Evolutionary conservation across 768 basidiomycete species (phyloP), one percentile per base, ranked within the genome.

Genomic region (Macrolepiota fuliginosa): DNA sequence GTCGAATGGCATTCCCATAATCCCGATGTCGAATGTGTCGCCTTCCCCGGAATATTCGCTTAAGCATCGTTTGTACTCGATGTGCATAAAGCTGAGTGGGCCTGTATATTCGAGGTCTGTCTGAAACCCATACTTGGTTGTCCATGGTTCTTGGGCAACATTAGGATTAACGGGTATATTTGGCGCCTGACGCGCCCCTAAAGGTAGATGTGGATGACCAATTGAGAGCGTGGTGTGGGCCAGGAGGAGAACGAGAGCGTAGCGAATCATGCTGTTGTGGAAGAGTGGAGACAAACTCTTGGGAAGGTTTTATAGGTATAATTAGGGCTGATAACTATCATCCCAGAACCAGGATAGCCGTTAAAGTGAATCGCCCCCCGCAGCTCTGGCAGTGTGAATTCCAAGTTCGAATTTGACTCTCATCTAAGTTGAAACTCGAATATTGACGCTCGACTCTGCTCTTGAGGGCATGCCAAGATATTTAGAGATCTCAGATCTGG

Each of bases 1-100:
- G 62, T 88, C 83, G 62, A 86, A 86, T 0, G 86, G 85, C 73
- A 85, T 83, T 12, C 85, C 88, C 6, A 91, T 71, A 35, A 91
- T 63, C 10, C 84, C 88, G 56, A 90, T 81, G 68, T 91, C 86
- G 62, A 84, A 83, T 2, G 68, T 67, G 17, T 68, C 69, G 12
- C 71, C 70, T 56, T 84, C 76, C 62, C 83, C 81, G 19, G 56
- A 17, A 24, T 47, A 35, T 24, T 40, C n/a, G 17, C 42, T 46
- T 9, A 88, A 76, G 65, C 86, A 88, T 37, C 77, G 75, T 4
- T 72, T 54, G 66, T 87, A 88, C 1, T 85, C 81, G 13, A 87
- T 72, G 66, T 89, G 90, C 15, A 89, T 87, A 72, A 90, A 91
- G 11, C 84, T 64, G 4, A 67, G 56, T n/a, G 65, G 63, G 17